A percentile compares a stretch with the other conserved stretches of the same genome.
Conservation (phyloP, 345 rosid genomes). For the Eucalyptus cloeziana region DNA sequence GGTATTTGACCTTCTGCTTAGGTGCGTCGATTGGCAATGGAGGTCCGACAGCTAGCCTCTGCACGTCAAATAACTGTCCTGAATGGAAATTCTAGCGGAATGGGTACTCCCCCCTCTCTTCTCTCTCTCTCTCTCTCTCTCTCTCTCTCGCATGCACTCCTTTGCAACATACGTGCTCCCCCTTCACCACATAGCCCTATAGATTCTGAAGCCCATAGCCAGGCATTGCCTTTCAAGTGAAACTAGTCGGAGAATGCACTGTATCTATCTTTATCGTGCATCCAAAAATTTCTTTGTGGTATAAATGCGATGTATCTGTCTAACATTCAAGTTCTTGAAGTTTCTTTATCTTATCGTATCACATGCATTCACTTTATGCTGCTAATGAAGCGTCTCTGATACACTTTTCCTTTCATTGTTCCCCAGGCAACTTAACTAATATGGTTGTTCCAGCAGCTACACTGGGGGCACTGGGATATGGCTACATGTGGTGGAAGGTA, state of each 20-base stretch:
- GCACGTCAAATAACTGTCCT: slow-evolving; percentile 63
- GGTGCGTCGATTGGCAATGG: slow-evolving; percentile 62
- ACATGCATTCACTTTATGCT: neutral
- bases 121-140: neutral
- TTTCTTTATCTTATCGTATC: neutral
- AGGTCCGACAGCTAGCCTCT: slow-evolving; percentile 55
- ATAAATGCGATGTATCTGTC: neutral
- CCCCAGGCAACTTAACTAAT: slow-evolving; percentile 43
- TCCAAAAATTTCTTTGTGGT: neutral
- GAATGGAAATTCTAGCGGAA: slow-evolving; percentile 54
- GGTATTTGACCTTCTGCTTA: neutral
- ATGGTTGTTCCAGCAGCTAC: slow-evolving; percentile 71
- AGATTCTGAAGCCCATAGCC: neutral
- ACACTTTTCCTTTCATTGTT: neutral
- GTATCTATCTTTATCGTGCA: neutral
- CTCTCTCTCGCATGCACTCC: neutral
- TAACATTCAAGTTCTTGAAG: neutral
- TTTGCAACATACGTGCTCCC: neutral
- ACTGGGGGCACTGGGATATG: slow-evolving; percentile 87
- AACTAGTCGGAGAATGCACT: neutral
- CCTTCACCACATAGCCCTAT: neutral
- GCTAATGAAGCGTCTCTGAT: neutral
- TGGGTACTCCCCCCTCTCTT: neutral
- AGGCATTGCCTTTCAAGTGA: neutral
- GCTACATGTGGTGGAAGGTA: slow-evolving; percentile 99